Percentiles rank a stretch among this genome's conserved stretches.
These are phyloP conservation scores for Chaetomium fimeti DNA, from an alignment of 495 filamentous ascomycete genomes.

Conservation along the genomic window DNA sequence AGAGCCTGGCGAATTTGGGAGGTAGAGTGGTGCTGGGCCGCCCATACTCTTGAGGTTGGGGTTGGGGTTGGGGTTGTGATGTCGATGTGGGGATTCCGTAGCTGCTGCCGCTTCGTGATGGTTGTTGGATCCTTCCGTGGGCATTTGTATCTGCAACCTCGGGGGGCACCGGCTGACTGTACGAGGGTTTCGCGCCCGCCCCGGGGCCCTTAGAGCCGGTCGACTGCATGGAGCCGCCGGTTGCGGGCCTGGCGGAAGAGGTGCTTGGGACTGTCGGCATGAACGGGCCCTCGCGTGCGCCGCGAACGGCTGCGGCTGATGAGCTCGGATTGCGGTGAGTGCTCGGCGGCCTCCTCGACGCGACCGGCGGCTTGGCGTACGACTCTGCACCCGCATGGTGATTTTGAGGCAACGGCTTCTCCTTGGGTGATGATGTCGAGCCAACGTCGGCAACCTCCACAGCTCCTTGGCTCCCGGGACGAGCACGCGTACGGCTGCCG, in stretches of 20 bases:
- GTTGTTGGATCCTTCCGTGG: constrained; percentile 86
- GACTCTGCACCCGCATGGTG: constrained; percentile 46
- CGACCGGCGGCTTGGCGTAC: constrained; percentile 43
- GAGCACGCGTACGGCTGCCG: constrained; percentile 51
- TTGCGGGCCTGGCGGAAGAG: constrained; percentile 65
- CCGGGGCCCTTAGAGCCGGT: constrained; percentile 57
- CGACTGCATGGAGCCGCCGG: constrained; percentile 77
- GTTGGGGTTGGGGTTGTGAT: constrained; percentile 44
- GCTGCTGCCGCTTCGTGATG: constrained; percentile 67
- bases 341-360: constrained; percentile 46
- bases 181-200: constrained; percentile 71
- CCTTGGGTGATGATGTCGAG: constrained; percentile 39
- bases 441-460: constrained; percentile 39
- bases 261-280: constrained; percentile 40
- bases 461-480: constrained; percentile 50
- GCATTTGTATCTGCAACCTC: constrained; percentile 87
- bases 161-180: constrained; percentile 84
- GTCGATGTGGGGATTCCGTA: constrained; percentile 72
- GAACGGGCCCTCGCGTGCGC: constrained; percentile 55
- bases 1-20: constrained; percentile 51
- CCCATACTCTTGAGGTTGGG: constrained; percentile 49
- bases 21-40: constrained; percentile 59
- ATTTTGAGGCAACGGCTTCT: constrained; percentile 56
- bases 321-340: constrained; percentile 45
- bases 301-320: constrained; percentile 47